A percentile compares a stretch with the other conserved stretches of the same genome.
Evolutionary conservation across 208 protist species (phyloP).

Genomic region (Wallacemonas collosoma): DNA sequence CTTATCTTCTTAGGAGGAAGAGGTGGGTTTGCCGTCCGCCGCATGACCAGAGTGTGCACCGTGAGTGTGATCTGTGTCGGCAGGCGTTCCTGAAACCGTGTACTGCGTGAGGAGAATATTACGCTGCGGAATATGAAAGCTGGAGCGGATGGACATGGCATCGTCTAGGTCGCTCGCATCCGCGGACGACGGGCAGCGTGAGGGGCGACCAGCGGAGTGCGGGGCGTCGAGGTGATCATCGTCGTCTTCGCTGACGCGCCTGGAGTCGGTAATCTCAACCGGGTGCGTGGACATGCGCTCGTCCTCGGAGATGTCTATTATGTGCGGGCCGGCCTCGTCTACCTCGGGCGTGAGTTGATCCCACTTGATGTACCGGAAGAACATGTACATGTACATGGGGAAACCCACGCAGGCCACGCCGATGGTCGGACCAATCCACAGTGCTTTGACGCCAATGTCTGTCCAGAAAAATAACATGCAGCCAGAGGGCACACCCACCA

Average conservation of each 20-base stretch:
- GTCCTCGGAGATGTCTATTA: slow-evolving; percentile 30
- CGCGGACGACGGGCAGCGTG: background rate
- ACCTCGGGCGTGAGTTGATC: slow-evolving; percentile 34
- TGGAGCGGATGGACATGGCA: slow-evolving; percentile 19
- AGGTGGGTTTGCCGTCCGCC: too few relatives aligned
- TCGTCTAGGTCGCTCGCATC: slow-evolving; percentile 12
- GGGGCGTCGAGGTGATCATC: background rate
- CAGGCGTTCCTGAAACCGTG: slow-evolving; percentile 5
- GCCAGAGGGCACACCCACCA: slow-evolving; percentile 75
- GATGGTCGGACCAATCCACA: slow-evolving; percentile 72
- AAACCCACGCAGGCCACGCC: slow-evolving; percentile 63
- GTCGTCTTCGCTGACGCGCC: background rate
- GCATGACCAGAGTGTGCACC: background rate
- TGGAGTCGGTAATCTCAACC: background rate
- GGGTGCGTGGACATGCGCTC: slow-evolving; percentile 18
- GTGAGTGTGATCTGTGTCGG: background rate
- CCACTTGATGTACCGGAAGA: slow-evolving; percentile 72
- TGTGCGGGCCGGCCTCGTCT: slow-evolving; percentile 32
- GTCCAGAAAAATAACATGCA: slow-evolving; percentile 63
- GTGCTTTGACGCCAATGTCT: slow-evolving; percentile 51
- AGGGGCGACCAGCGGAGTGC: background rate
- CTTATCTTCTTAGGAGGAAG: too few relatives aligned
- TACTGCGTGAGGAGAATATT: slow-evolving; percentile 32
- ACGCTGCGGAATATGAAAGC: slow-evolving; percentile 35
- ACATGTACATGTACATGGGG: slow-evolving; percentile 65